Evolutionary conservation across 164 flowering plant species (phyloP).

Genomic region (Vitis cinerea): DNA sequence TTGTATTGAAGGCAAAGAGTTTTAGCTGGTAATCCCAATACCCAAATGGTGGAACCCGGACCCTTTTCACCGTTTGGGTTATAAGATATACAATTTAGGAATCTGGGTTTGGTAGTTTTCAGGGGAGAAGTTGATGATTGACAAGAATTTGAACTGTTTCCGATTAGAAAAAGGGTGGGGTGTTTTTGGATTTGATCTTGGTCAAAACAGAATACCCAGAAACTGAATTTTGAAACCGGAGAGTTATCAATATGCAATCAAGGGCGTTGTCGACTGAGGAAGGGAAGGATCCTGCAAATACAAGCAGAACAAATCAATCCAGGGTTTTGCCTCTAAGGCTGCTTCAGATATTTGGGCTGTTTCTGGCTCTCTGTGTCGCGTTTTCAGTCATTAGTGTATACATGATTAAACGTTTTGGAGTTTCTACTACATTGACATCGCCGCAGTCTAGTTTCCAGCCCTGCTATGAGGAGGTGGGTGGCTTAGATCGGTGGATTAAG

Average conservation of each 20-base stretch:
- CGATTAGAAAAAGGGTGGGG: background rate
- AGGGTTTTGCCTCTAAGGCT: conserved; percentile 38
- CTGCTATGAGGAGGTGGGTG: conserved; percentile 25
- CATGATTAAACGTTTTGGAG: conserved; percentile 31
- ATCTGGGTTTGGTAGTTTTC: background rate
- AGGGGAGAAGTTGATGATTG: background rate
- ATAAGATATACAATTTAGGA: conserved; percentile 5
- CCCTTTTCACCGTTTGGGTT: background rate
- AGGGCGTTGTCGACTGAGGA: conserved; percentile 37
- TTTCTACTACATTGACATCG: conserved; percentile 18
- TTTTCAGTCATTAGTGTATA: conserved; percentile 38
- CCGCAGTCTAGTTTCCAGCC: conserved; percentile 20
- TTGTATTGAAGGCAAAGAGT: background rate
- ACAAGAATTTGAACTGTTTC: background rate
- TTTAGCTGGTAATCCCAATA: background rate
- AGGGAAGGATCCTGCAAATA: conserved; percentile 29
- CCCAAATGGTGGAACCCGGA: background rate
- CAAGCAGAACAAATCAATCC: conserved; percentile 20
- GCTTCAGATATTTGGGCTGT: conserved; percentile 35
- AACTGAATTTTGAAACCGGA: conserved; percentile 8
- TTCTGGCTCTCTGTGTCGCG: conserved; percentile 32
- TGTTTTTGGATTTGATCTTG: conserved; percentile 1
- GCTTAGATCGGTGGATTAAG: conserved; percentile 38
- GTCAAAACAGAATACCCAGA: conserved; percentile 1
- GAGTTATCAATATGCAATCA: conserved; percentile 19